phyloP scores from a whole-genome alignment of 2,329 filamentous ascomycete species.

The Colletotrichum sp. region DNA sequence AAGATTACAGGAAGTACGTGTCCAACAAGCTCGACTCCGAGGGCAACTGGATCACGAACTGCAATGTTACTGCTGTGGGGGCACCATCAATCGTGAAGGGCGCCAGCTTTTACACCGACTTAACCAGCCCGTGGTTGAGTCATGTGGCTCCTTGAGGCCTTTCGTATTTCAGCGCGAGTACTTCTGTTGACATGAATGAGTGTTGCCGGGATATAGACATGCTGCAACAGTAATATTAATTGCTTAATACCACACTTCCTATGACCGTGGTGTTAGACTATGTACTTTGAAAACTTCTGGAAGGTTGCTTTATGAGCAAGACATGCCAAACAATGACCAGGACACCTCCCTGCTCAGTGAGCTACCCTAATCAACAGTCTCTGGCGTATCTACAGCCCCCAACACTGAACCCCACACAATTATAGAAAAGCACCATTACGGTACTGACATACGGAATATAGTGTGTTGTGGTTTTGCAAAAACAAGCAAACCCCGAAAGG shows the following conservation, averaged over 20 bases:
- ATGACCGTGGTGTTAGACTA: background rate
- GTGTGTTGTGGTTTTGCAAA: background rate
- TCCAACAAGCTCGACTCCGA: conserved; percentile 48
- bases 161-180: background rate
- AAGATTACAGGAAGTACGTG: conserved; percentile 50
- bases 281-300: background rate
- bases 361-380: background rate
- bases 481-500: background rate
- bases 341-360: no score
- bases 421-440: background rate
- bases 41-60: conserved; percentile 55
- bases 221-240: background rate
- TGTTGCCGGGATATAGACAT: background rate
- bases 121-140: conserved; percentile 27
- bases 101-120: conserved; percentile 54
- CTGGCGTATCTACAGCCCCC: background rate
- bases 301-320: background rate
- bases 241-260: background rate
- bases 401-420: background rate
- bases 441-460: background rate
- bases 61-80: conserved; percentile 47
- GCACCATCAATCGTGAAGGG: conserved; percentile 47
- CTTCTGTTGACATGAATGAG: background rate
- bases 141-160: background rate
- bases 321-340: background rate